Evolutionary conservation across 129 eudicot genomes (phyloP).

Genomic region (Arctium lappa): DNA sequence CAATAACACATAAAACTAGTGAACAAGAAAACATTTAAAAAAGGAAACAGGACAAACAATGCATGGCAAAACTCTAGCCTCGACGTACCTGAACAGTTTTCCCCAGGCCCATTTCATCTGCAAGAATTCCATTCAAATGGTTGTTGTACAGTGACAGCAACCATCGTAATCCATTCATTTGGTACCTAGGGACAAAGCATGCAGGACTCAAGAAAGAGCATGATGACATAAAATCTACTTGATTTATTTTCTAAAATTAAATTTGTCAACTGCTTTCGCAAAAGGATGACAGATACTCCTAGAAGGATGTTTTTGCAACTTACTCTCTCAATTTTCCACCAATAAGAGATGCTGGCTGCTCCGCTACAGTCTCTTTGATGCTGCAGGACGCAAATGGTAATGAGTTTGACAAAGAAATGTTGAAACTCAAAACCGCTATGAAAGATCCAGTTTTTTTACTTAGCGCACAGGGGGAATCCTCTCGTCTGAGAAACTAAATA

Average conservation of each 20-base stretch:
- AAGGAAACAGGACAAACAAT: not conserved
- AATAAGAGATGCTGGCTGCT: constrained; percentile 72
- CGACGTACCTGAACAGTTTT: constrained; percentile 90
- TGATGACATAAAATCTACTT: not conserved
- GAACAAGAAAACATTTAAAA: not conserved
- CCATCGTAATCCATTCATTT: constrained; percentile 97
- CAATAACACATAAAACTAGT: constrained; percentile 5
- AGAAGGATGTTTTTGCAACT: constrained; percentile 33
- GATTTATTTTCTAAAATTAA: constrained; percentile 1
- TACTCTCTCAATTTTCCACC: constrained; percentile 97
- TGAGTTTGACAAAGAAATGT: constrained; percentile 16
- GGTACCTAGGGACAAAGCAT: constrained; percentile 58
- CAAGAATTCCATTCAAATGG: constrained; percentile 95
- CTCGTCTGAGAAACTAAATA: not conserved
- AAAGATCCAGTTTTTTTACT: not conserved
- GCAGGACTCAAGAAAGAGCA: constrained; percentile 9
- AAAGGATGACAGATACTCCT: not conserved
- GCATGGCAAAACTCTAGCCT: not conserved
- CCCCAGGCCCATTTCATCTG: constrained; percentile 99
- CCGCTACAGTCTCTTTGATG: constrained; percentile 74
- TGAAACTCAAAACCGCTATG: not conserved
- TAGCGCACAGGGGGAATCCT: not conserved
- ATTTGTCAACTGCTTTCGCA: not conserved
- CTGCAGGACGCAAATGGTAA: constrained; percentile 45
- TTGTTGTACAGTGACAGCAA: constrained; percentile 92